Evolutionary conservation across 164 flowering plant species (phyloP).

Genomic region (Sextonia rubra): DNA sequence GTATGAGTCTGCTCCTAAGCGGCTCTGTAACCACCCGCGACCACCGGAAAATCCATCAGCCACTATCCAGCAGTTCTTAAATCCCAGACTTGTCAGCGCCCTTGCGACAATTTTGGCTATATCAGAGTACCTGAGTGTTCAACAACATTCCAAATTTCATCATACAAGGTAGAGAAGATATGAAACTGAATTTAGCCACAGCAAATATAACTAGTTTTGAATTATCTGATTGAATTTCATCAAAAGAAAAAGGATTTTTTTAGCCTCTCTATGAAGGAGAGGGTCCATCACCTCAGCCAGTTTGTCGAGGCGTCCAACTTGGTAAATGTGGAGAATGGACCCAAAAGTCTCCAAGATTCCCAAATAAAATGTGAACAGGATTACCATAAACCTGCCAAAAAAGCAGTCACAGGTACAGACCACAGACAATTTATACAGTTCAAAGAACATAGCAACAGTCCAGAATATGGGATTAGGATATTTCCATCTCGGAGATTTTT

Average conservation of each 20-base stretch:
- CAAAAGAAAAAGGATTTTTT: not conserved
- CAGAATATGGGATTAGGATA: not conserved
- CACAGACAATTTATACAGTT: not conserved
- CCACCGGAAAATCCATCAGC: slow-evolving; percentile 88
- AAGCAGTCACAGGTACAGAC: not conserved
- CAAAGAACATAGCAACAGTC: not conserved
- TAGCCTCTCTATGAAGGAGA: not conserved
- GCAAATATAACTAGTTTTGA: not conserved
- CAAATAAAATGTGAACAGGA: not conserved
- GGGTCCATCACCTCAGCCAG: slow-evolving; percentile 4
- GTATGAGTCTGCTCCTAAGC: slow-evolving; percentile 77
- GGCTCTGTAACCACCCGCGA: slow-evolving; percentile 86
- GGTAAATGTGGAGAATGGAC: too few relatives aligned
- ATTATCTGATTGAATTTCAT: not conserved
- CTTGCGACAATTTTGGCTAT: slow-evolving; percentile 79
- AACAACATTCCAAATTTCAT: not conserved
- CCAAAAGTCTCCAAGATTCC: not conserved
- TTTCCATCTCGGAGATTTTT: not conserved
- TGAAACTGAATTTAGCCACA: not conserved
- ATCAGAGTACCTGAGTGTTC: slow-evolving; percentile 62
- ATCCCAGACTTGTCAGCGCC: slow-evolving; percentile 69
- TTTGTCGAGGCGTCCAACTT: too few relatives aligned
- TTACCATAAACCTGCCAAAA: not conserved
- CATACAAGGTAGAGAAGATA: not conserved
- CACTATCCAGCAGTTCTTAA: slow-evolving; percentile 76